These are phyloP conservation scores for Trichoderma sp. DNA, from an alignment of 2,329 filamentous ascomycete species.

Conservation along the genomic window DNA sequence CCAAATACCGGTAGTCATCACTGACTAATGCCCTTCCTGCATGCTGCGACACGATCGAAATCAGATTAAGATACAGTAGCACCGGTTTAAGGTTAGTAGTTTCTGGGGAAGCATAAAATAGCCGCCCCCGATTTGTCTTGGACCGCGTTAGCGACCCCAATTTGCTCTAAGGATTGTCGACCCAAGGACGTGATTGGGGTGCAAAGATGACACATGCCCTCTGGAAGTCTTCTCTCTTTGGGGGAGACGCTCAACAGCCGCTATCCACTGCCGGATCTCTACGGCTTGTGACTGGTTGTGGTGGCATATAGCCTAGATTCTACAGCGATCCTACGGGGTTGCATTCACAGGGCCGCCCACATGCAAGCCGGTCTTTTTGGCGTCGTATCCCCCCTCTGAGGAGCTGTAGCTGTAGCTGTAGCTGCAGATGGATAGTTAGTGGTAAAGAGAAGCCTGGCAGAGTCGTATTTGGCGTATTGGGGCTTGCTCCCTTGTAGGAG, in stretches of 20 bases:
- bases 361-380: not conserved
- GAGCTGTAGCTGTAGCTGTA: not conserved
- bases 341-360: not conserved
- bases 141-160: not conserved
- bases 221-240: not conserved
- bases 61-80: not conserved
- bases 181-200: not conserved
- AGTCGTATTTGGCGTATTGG: not conserved
- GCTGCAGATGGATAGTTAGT: not conserved
- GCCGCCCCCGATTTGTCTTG: not conserved
- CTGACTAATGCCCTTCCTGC: slow-evolving; percentile 1
- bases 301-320: not conserved
- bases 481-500: not conserved
- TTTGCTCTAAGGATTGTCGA: not conserved
- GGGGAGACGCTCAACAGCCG: slow-evolving; percentile 1
- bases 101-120: slow-evolving; percentile 11
- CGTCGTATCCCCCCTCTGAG: not conserved
- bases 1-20: not conserved
- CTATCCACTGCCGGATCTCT: not conserved
- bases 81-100: slow-evolving; percentile 1
- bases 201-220: not conserved
- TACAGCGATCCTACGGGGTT: not conserved
- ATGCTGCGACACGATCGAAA: not conserved
- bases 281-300: not conserved
- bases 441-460: not conserved